Conservation (phyloP, 1,284 basidiomycete species). For the Apiotrichum montevideense region DNA sequence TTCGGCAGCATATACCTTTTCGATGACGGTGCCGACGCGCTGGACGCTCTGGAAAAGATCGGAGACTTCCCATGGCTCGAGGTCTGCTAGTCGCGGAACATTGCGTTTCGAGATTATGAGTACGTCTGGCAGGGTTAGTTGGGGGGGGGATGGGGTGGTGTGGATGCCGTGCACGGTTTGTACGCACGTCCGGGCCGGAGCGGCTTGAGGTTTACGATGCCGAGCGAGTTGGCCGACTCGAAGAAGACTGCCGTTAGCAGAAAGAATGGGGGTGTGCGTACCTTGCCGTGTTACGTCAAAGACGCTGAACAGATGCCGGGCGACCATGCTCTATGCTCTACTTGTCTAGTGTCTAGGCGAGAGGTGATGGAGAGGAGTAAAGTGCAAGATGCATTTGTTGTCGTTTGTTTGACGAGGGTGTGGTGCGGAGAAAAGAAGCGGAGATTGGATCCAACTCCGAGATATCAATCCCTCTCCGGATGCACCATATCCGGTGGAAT, state of each 20-base stretch:
- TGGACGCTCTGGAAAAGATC: conserved; percentile 74
- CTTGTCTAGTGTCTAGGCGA: not conserved
- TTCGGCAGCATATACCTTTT: conserved; percentile 45
- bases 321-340: conserved; percentile 54
- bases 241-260: conserved; percentile 58
- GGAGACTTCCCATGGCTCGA: conserved; percentile 62
- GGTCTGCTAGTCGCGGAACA: conserved; percentile 68
- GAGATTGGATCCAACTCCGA: too few species aligned
- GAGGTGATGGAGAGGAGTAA: not conserved
- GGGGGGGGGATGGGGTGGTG: not conserved
- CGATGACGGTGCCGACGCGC: conserved; percentile 44
- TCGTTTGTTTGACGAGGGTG: not conserved
- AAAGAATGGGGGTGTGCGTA: conserved; percentile 54
- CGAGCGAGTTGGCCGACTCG: conserved; percentile 61
- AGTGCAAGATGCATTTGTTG: not conserved
- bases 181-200: conserved; percentile 82
- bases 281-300: conserved; percentile 74
- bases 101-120: conserved; percentile 73
- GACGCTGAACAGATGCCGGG: conserved; percentile 59
- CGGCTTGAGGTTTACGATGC: conserved; percentile 87
- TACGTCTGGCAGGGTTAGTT: conserved; percentile 58
- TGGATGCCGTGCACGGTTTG: too few species aligned
- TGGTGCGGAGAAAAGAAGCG: too few species aligned
- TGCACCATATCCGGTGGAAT: too few species aligned
- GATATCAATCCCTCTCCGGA: too few species aligned